Conservation (phyloP, 2,329 filamentous ascomycete species). For the Penicillium sumatraense region DNA sequence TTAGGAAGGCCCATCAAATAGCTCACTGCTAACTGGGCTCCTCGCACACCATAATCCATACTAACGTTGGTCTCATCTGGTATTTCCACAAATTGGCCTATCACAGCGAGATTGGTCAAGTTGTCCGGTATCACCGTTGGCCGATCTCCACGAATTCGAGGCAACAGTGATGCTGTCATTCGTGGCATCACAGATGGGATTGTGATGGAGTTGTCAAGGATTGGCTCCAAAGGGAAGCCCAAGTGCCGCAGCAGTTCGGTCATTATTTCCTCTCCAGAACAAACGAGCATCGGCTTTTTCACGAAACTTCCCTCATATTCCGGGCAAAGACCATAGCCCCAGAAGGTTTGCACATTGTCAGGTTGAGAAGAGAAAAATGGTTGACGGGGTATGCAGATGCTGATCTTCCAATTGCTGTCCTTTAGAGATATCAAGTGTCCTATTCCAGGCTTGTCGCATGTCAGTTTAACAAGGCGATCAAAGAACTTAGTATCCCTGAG, state of each 20-base stretch:
- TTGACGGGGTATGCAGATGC: conserved; percentile 47
- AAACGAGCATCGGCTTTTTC: conserved; percentile 47
- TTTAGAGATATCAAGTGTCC: conserved; percentile 43
- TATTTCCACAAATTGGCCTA: conserved; percentile 28
- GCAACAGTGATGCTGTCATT: conserved; percentile 44
- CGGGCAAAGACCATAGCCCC: conserved; percentile 49
- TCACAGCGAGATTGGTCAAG: conserved; percentile 18
- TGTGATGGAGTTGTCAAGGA: conserved; percentile 33
- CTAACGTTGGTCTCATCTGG: conserved; percentile 14
- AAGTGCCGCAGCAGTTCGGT: conserved; percentile 46
- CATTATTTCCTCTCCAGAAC: conserved; percentile 47
- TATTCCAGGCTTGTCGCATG: conserved; percentile 38
- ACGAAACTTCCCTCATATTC: conserved; percentile 41
- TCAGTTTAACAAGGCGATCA: conserved; percentile 27
- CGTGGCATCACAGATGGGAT: conserved; percentile 49
- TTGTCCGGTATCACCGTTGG: background rate
- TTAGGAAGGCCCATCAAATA: conserved; percentile 19
- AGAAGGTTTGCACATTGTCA: conserved; percentile 39
- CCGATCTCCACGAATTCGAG: conserved; percentile 41
- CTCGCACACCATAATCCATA: conserved; percentile 24
- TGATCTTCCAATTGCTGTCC: conserved; percentile 49
- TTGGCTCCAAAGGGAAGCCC: conserved; percentile 36
- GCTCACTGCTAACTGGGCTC: conserved; percentile 26
- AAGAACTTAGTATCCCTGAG: conserved; percentile 39
- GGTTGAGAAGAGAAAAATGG: conserved; percentile 48